Conservation (phyloP, 805 yeast species). For the Nakazawaea ishiwadae region DNA sequence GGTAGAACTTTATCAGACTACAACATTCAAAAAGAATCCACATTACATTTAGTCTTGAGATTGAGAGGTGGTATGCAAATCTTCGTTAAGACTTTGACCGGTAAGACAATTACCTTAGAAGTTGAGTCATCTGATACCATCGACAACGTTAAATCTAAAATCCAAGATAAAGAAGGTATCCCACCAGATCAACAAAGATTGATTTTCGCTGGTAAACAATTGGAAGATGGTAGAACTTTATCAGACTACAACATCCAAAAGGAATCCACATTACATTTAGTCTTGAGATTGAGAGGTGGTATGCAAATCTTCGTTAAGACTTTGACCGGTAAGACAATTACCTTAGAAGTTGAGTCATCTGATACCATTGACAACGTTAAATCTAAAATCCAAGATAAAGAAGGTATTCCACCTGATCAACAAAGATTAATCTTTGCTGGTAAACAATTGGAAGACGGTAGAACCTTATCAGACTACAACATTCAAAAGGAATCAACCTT, state of each 20-base stretch:
- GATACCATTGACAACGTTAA: slow-evolving; percentile 97
- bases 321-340: slow-evolving; percentile 60
- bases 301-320: slow-evolving; percentile 59
- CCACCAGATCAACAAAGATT: slow-evolving; percentile 99
- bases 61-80: slow-evolving; percentile 69
- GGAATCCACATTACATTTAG: slow-evolving; percentile 89
- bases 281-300: slow-evolving; percentile 85
- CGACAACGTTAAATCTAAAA: slow-evolving; percentile 97
- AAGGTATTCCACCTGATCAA: slow-evolving; percentile 97
- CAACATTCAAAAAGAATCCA: slow-evolving; percentile 43
- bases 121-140: slow-evolving; percentile 98
- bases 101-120: slow-evolving; percentile 89
- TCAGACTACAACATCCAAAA: slow-evolving; percentile 98
- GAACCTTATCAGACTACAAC: slow-evolving; percentile 96
- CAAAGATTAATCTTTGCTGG: slow-evolving; percentile 97
- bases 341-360: slow-evolving; percentile 96
- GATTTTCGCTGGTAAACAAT: slow-evolving; percentile 99
- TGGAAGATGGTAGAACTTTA: slow-evolving; percentile 97
- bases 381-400: slow-evolving; percentile 95
- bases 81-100: slow-evolving; percentile 85
- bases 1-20: slow-evolving; percentile 96
- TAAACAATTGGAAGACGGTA: slow-evolving; percentile 94
- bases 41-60: slow-evolving; percentile 31
- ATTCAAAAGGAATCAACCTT: slow-evolving; percentile 96
- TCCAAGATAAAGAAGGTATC: slow-evolving; percentile 98